These are phyloP conservation scores for Sergeia podlipaevii DNA, from an alignment of 208 protist species.

Conservation along the genomic window DNA sequence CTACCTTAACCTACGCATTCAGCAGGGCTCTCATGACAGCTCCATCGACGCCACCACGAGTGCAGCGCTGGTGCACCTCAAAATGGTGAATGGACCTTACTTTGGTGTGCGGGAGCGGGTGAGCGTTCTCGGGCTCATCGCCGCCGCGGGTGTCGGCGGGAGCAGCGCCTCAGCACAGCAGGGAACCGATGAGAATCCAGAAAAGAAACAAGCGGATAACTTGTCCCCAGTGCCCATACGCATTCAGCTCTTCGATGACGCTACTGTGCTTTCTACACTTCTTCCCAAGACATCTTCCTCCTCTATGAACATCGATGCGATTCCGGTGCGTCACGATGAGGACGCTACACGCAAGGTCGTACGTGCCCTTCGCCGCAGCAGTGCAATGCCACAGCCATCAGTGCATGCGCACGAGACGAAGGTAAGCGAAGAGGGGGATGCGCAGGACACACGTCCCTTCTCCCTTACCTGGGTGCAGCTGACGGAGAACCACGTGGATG, in stretches of 20 bases:
- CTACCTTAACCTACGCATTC: constrained; percentile 80
- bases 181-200: not conserved
- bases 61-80: constrained; percentile 79
- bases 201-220: not conserved
- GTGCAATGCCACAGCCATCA: constrained; percentile 9
- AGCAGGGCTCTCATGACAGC: constrained; percentile 86
- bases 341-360: constrained; percentile 73
- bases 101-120: constrained; percentile 66
- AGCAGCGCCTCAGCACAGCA: constrained; percentile 10
- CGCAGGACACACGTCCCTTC: constrained; percentile 12
- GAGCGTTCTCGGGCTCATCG: constrained; percentile 57
- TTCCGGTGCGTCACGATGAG: constrained; percentile 65
- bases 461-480: constrained; percentile 69
- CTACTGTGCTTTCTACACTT: constrained; percentile 21
- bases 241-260: constrained; percentile 69
- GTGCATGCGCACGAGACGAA: not conserved
- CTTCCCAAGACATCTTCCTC: constrained; percentile 5
- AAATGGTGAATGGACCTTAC: constrained; percentile 63
- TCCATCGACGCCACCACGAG: constrained; percentile 75
- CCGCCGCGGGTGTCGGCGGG: constrained; percentile 13
- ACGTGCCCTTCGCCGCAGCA: constrained; percentile 43
- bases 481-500: constrained; percentile 47
- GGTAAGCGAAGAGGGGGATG: not conserved
- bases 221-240: constrained; percentile 11
- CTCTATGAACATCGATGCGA: constrained; percentile 24